Evolutionary conservation across 768 basidiomycete species (phyloP), one percentile per base, ranked within the genome.

Genomic region (Dentipellis fragilis): DNA sequence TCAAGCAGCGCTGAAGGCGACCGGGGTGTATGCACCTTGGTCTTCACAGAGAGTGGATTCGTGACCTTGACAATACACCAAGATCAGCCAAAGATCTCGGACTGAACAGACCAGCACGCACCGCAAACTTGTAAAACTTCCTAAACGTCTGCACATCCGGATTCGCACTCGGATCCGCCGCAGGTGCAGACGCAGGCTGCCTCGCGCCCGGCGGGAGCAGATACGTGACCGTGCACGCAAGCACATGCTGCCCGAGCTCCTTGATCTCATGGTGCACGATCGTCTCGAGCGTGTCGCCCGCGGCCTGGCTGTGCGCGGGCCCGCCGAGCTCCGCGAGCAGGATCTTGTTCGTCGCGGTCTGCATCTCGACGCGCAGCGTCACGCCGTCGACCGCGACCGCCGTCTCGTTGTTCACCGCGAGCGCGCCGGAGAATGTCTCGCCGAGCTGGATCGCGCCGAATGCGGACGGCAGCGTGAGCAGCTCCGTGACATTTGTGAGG

Each of bases 21-120:
- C 52, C 78, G 80, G 1, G 89, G 80, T 2, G 75, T 64, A 66
- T 96, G 90, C 0, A 95, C 90, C 68, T 94, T 94, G 12, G 93
- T 96, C 70, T 95, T 95, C 56, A 97, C 93, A 0, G 91, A 91
- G 12, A 97, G 73, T 1, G 94, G 94, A 62, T 95, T 94, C n/a
- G 85, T 87, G 22, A 93, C 92, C 91, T 95, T 37, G 14, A 14
- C 47, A 52, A 29, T 29, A 22, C 9, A 37, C 9, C 21, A 46
- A 0, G 4, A 7, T 10, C 16, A 34, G 47, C 11, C 49, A 49
- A n/a, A n/a, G n/a, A n/a, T n/a, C n/a, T n/a, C n/a, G n/a, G n/a
- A n/a, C n/a, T n/a, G n/a, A n/a, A 1, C 29, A 38, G 19, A 29
- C 4, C 3, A 23, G 40, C 23, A 78, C 87, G 66, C 65, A 94